Evolutionary conservation across 305 asterid species (phyloP).

Genomic region (Andrographis paniculata): DNA sequence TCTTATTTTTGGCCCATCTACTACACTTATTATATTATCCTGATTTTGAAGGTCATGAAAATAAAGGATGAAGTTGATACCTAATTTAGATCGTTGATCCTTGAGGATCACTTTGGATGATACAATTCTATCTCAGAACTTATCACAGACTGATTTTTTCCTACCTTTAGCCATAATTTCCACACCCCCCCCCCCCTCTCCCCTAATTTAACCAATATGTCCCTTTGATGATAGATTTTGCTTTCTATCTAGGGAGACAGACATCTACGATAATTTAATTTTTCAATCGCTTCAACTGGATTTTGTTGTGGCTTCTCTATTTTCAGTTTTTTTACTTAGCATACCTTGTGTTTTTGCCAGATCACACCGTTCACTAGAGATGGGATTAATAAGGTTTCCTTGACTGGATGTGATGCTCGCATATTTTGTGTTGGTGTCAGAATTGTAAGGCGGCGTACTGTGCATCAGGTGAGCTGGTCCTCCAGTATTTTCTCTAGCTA

Average conservation of each 20-base stretch:
- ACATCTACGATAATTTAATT: background rate
- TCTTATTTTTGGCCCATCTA: too few relatives aligned
- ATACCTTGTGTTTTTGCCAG: constrained; percentile 40
- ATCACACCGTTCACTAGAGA: constrained; percentile 87
- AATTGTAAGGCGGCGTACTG: constrained; percentile 81
- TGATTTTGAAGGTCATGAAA: too few relatives aligned
- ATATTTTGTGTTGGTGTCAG: constrained; percentile 88
- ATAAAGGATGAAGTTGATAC: too few relatives aligned
- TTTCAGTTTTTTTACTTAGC: constrained; percentile 22
- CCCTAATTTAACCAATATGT: background rate
- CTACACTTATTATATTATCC: too few relatives aligned
- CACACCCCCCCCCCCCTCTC: too few relatives aligned
- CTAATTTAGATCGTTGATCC: too few relatives aligned
- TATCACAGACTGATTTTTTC: too few relatives aligned
- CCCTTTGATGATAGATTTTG: background rate
- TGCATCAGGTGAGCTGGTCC: constrained; percentile 59
- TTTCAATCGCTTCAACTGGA: too few relatives aligned
- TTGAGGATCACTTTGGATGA: too few relatives aligned
- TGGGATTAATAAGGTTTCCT: constrained; percentile 78
- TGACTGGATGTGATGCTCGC: constrained; percentile 92
- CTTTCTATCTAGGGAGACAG: background rate
- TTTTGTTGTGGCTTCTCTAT: constrained; percentile 11
- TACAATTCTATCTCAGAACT: too few relatives aligned
- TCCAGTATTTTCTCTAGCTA: background rate
- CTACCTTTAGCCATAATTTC: too few relatives aligned